Base-by-base conservation (phyloP, 2,329 filamentous ascomycete genomes). In the Nothopassalora personata region DNA sequence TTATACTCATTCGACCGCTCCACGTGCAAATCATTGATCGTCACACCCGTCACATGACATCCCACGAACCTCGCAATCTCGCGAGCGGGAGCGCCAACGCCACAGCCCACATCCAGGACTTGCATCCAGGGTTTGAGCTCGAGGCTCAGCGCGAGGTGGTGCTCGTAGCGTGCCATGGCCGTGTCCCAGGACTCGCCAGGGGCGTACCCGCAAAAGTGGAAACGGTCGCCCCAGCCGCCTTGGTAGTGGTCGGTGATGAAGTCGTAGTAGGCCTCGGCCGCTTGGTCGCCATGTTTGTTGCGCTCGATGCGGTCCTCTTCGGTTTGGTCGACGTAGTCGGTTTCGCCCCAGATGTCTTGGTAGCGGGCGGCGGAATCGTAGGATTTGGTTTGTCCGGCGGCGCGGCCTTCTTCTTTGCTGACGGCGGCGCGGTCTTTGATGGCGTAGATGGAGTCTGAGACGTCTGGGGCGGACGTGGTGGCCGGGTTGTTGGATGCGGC, bases 221-320 rank as follows among this genome's bases (percentile, higher is more conserved):
- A 96, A 45, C 87, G 91, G 71, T 90, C 86, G 64, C 90, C 90
- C 91, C 92, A 97, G 69, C 90, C 92, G 68, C 95, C 91, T 79
- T 97, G 91, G 81, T 97, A 97, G 53, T 96, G 77, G 72, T 96
- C 92, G 67, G 92, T 97, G n/a, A 90, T 91, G 52, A 96, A 85
- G 78, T 97, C 96, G 81, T 97, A 97, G 83, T 97, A 96, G 75
- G 34, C 34, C 34, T 36, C 34, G 34, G 30, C 34, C 27, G 31
- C 23, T 30, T 51, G 15, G 11, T 30, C 49, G 28, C 28, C 49
- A 19, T 51, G 28, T 5, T 30, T 34, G 30, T 51, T 51, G 49
- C 49, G 49, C n/a, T 30, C 28, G 5, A 34, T 28, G 15, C 49
- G 49, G 30, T 51, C 49, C 15, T 30, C 49, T 30, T 51, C 49